Base-by-base conservation (phyloP, 129 eudicot species). In the Calendula officinalis region DNA sequence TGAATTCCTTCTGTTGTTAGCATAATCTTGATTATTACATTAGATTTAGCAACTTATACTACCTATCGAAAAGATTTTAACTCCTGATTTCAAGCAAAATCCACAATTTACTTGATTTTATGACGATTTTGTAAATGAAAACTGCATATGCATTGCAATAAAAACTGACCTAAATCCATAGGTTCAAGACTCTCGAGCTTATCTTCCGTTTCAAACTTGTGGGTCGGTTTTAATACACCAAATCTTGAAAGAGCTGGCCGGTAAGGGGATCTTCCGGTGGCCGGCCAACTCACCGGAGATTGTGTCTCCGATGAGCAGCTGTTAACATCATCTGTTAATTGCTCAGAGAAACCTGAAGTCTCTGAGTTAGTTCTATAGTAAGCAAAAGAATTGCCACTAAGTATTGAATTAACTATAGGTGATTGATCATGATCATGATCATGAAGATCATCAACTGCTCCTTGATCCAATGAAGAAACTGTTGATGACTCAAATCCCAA, bases 281-380 rank as follows among this genome's bases (percentile, higher is more conserved):
- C 78, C 5, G 84, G 95, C 98, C 95, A 88, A 59, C 83, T 50
- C 1, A 57, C 50, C 3, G 87, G 96, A 45, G 97, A 88, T 3
- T 82, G 80, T 1, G 81, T 76, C 11, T 83, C 95, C 3, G 90
- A 76, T 34, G 46, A 86, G 71, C 92, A 86, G 74, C 95, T 86
- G 51, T 62, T 78, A 33, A 62, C 57, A 54, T 85, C 84, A 68
- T 81, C 84, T 4, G 91, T 77, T 17, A 74, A 66, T 34, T 46
- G 86, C 73, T 92, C 97, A 3, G 99, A 88, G 58, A 76, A 83
- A 38, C 78, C 83, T 15, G 99, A 94, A 61, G 82, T 78, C 64
- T 84, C 97, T 0, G 99, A 94, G 35, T 66, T 77, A 45, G 96
- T 83, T 71, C 99, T 80, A 45, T 82, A 83, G 56, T 87, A 81